A percentile compares a stretch with the other conserved stretches of the same genome.
phyloP scores from a whole-genome alignment of 306 rosid species.

The Lotus japonicus region DNA sequence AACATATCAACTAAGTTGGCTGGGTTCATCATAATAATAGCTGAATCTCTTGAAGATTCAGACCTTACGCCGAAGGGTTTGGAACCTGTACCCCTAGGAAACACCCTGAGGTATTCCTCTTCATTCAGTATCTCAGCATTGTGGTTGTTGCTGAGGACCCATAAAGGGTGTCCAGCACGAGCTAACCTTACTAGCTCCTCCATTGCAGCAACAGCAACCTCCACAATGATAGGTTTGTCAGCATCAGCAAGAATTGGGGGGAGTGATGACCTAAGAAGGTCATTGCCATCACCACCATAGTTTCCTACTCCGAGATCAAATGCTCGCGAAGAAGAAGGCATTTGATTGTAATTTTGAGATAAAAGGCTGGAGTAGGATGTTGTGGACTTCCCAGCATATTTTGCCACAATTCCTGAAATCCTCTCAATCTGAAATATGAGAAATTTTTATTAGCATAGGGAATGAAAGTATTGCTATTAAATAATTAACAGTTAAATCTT shows the following conservation, averaged over 20 bases:
- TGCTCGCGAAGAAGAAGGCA: slow-evolving; percentile 51
- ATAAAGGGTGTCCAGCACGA: slow-evolving; percentile 81
- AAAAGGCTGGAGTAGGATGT: slow-evolving; percentile 47
- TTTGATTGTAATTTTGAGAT: too few relatives aligned
- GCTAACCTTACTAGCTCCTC: slow-evolving; percentile 87
- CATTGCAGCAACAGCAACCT: slow-evolving; percentile 94
- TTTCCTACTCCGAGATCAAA: slow-evolving; percentile 58
- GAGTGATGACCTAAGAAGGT: slow-evolving; percentile 55
- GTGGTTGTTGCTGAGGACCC: slow-evolving; percentile 48
- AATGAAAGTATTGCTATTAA: too few relatives aligned
- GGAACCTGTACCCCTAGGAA: slow-evolving; percentile 75
- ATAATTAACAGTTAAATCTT: neutral
- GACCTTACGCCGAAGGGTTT: slow-evolving; percentile 67
- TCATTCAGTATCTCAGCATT: slow-evolving; percentile 44
- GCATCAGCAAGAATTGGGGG: slow-evolving; percentile 43
- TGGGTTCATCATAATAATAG: slow-evolving; percentile 85
- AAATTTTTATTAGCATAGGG: too few relatives aligned
- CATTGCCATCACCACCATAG: slow-evolving; percentile 56
- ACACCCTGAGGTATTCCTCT: slow-evolving; percentile 68
- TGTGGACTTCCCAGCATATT: slow-evolving; percentile 91
- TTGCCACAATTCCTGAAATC: slow-evolving; percentile 82
- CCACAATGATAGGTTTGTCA: slow-evolving; percentile 80
- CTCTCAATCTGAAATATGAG: slow-evolving; percentile 84
- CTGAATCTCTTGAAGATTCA: slow-evolving; percentile 85
- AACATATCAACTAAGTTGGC: slow-evolving; percentile 79